These are phyloP conservation scores for Halophytophthora polymorphica DNA, from an alignment of 352 stramenopile species.

Conservation along the genomic window DNA sequence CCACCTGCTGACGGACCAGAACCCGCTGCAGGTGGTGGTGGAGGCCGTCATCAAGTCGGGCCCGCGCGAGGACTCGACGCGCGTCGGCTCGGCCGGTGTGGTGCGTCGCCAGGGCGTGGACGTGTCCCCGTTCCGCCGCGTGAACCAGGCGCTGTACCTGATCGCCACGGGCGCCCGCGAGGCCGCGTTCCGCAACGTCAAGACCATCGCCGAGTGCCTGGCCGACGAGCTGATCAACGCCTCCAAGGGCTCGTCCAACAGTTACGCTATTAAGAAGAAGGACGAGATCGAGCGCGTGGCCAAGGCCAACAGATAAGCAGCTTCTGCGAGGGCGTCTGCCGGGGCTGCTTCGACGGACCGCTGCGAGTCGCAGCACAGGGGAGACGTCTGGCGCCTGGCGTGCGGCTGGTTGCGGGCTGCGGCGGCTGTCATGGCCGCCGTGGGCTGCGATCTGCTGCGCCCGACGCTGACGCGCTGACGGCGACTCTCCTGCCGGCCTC, in stretches of 20 bases:
- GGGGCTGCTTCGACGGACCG: background rate
- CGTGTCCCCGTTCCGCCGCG: constrained; percentile 98
- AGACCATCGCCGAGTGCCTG: constrained; percentile 99
- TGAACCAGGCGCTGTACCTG: constrained; percentile 99
- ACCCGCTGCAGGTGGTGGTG: constrained; percentile 97
- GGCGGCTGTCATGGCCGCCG: background rate
- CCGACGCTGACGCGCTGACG: background rate
- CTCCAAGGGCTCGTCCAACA: constrained; percentile 99
- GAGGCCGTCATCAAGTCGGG: constrained; percentile 93
- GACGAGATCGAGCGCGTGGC: constrained; percentile 99
- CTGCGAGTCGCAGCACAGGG: constrained; percentile 1
- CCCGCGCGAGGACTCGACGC: constrained; percentile 99
- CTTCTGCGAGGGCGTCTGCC: constrained; percentile 5
- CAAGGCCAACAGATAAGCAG: constrained; percentile 99
- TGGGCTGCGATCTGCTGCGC: background rate
- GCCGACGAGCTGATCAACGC: constrained; percentile 99
- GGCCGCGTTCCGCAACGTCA: constrained; percentile 99
- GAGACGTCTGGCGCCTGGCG: background rate
- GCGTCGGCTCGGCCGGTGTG: constrained; percentile 98
- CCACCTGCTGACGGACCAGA: constrained; percentile 99
- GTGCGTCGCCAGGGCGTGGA: constrained; percentile 99
- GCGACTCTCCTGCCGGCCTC: constrained; percentile 12
- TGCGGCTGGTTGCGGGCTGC: background rate
- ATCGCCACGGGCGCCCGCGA: constrained; percentile 97
- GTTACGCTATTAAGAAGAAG: constrained; percentile 99